Evolutionary conservation across 2,329 filamentous ascomycete genomes (phyloP).

Genomic region (Rugonectria rugulosa): DNA sequence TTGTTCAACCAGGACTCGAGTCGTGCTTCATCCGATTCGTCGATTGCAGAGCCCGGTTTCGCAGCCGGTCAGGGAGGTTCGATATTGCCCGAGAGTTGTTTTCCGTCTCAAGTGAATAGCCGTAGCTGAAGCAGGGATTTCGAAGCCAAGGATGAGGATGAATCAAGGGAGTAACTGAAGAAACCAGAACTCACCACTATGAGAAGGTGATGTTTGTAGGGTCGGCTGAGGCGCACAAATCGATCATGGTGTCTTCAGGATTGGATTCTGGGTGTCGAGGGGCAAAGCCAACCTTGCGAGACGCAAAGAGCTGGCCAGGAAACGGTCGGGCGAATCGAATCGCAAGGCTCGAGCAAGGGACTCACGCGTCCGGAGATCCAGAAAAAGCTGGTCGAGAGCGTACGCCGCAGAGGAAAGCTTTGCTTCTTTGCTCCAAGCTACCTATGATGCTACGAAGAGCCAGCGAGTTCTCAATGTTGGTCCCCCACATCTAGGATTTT

Average conservation of each 20-base stretch:
- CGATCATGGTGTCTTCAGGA: conserved; percentile 51
- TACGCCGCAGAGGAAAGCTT: conserved; percentile 32
- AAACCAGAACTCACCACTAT: conserved; percentile 49
- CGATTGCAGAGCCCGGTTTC: no score
- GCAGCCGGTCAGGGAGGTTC: neutral
- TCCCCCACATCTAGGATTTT: conserved; percentile 35
- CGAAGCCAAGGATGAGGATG: conserved; percentile 12
- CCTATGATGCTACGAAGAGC: conserved; percentile 42
- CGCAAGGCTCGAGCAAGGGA: conserved; percentile 20
- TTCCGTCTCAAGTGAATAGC: conserved; percentile 6
- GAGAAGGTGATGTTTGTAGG: conserved; percentile 44
- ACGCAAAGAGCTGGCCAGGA: conserved; percentile 25
- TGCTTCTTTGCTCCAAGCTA: conserved; percentile 35
- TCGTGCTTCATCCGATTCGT: no score
- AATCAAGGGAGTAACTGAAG: conserved; percentile 5
- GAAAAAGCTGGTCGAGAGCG: conserved; percentile 23
- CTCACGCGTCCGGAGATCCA: conserved; percentile 16
- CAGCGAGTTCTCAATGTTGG: conserved; percentile 35
- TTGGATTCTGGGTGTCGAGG: conserved; percentile 32
- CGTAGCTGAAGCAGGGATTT: neutral
- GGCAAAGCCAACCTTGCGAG: conserved; percentile 36
- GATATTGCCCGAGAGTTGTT: neutral
- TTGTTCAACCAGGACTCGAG: no score
- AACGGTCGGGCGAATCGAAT: conserved; percentile 8
- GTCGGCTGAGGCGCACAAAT: conserved; percentile 46